Percentiles rank a stretch among this genome's conserved stretches.
These are phyloP conservation scores for Thielaviopsis ethacetica DNA, from an alignment of 2,329 filamentous ascomycete genomes.

Conservation along the genomic window DNA sequence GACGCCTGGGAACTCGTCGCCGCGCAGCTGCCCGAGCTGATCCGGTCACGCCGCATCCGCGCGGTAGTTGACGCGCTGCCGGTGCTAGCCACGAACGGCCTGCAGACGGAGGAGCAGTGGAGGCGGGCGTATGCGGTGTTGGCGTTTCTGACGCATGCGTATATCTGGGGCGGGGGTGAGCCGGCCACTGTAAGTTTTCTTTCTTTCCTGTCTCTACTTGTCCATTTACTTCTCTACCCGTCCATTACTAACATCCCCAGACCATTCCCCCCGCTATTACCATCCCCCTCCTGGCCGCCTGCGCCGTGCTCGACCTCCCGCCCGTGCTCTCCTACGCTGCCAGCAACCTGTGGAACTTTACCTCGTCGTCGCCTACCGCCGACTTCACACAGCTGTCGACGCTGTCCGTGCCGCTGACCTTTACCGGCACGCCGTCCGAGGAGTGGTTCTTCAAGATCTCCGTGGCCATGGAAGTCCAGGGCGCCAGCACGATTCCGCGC, in stretches of 20 bases:
- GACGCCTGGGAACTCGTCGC: conserved; percentile 88
- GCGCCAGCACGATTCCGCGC: conserved; percentile 68
- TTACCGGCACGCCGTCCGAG: conserved; percentile 88
- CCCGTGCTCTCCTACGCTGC: conserved; percentile 89
- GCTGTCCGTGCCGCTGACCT: conserved; percentile 71
- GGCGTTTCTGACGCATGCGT: conserved; percentile 82
- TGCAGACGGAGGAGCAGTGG: conserved; percentile 80
- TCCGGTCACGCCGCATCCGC: conserved; percentile 70
- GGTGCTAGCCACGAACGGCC: conserved; percentile 62
- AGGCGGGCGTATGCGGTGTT: conserved; percentile 79
- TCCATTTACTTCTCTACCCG: too few relatives aligned
- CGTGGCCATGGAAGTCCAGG: conserved; percentile 85
- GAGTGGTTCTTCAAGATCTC: conserved; percentile 99
- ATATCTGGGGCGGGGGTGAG: conserved; percentile 85
- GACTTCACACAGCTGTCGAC: conserved; percentile 71
- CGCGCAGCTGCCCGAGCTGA: conserved; percentile 69
- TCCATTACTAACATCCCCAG: conserved; percentile 20
- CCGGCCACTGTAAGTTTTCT: conserved; percentile 35
- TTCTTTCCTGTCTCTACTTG: neutral
- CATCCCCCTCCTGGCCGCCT: conserved; percentile 63
- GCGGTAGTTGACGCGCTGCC: conserved; percentile 65
- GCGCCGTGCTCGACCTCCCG: conserved; percentile 64
- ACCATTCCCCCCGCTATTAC: conserved; percentile 66
- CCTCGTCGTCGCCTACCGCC: conserved; percentile 71
- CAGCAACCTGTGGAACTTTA: conserved; percentile 91